phyloP scores from a whole-genome alignment of 2,329 filamentous ascomycete genomes.

The Purpureocillium takamizusanense region DNA sequence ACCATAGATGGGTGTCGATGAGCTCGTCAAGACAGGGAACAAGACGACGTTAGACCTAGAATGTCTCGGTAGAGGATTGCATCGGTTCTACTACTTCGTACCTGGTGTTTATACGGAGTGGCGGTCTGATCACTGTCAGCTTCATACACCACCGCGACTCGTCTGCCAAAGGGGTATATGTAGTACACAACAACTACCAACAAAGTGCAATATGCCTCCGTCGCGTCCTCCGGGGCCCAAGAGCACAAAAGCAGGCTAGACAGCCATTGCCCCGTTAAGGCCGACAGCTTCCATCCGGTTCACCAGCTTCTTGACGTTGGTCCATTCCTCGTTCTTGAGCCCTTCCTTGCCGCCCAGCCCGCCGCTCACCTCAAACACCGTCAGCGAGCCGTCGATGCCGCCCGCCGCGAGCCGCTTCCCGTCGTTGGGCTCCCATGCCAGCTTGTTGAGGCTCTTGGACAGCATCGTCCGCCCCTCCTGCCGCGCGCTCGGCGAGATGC shows the following conservation, averaged over 20 bases:
- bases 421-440: conserved; percentile 87
- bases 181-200: background rate
- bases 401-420: conserved; percentile 82
- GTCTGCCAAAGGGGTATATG: conserved; percentile 6
- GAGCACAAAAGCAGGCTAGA: conserved; percentile 12
- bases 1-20: too few relatives aligned
- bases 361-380: conserved; percentile 82
- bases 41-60: too few relatives aligned
- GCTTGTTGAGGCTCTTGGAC: conserved; percentile 83
- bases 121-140: background rate
- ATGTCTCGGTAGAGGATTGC: too few relatives aligned
- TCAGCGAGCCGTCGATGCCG: conserved; percentile 83
- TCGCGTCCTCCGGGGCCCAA: conserved; percentile 3
- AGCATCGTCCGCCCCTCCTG: conserved; percentile 60
- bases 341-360: conserved; percentile 79
- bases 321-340: conserved; percentile 83
- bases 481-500: conserved; percentile 61
- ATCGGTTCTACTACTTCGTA: too few relatives aligned
- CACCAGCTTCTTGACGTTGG: conserved; percentile 82
- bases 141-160: conserved; percentile 2
- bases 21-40: too few relatives aligned
- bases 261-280: conserved; percentile 36
- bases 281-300: conserved; percentile 60
- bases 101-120: background rate
- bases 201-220: background rate